Base-by-base conservation (phyloP, 352 stramenopile genomes). In the Phytophthora cajani region DNA sequence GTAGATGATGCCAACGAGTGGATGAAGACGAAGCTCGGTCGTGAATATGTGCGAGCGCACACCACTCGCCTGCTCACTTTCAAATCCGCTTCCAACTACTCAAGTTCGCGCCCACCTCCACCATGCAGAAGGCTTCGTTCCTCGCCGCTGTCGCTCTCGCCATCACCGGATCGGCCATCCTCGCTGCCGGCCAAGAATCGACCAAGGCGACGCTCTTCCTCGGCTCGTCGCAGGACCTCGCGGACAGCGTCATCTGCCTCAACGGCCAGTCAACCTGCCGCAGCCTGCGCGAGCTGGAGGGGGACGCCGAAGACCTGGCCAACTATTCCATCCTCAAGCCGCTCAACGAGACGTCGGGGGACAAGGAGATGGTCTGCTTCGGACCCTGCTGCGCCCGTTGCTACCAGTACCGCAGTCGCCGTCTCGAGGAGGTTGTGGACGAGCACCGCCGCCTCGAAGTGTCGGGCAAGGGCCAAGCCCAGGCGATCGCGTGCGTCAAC, bases 381-480 rank as follows among this genome's bases (percentile, higher is more conserved):
- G 42, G 42, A 9, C 32, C 32, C 14, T 46, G 38, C 17, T 50
- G n/a, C 17, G 9, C 44, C 6, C 38, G 38, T 19, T 23, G 44
- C 44, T 50, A n/a, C 40, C 10, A 19, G 17, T 23, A n/a, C 44
- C 19, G 19, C 38, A 46, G 14, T 9, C 44, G 44, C 17, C n/a
- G 44, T 12, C 44, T 50, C 17, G 44, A 50, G 17, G 44, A 25
- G 44, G 44, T 50, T 25, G n/a, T 50, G 16, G 44, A 50, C 57
- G 57, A 63, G 23, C 57, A 63, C 44, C 58, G 58, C 44, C 44
- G 44, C 44, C 44, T 50, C 44, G 58, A 64, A 19, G 42, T 56
- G 42, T 47, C 58, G 25, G 58, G 44, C 10, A 42, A 64, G 16
- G 46, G 58, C 30, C 40, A 64, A 36, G 10, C 56, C 25, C 53